Evolutionary conservation across 345 rosid species (phyloP), one percentile per base, ranked within the genome.

Genomic region (Aethionema arabicum): DNA sequence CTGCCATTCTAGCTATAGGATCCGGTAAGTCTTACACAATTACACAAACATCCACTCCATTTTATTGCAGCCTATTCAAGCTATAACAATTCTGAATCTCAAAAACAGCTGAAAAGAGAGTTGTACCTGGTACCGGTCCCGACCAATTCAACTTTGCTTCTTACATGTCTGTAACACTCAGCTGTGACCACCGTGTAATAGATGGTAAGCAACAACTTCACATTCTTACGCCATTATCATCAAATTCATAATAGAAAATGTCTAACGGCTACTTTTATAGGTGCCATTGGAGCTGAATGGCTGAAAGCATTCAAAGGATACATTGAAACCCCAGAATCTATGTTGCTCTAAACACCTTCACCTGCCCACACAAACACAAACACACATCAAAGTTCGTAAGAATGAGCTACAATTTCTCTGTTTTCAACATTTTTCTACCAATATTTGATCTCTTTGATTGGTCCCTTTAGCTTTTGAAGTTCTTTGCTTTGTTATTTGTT

Each of bases 171-270:
- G 87, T 83, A 57, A 90, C 99, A 10, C 80, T 90, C 58, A 93
- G 96, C 72, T 93, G 97, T 32, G 99, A 93, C 76, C 99, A 93
- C 66, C 99, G 96, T 45, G 97, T 90, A 11, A 84, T 90, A n/a
- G 97, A 93, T 73, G 96, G 96, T 90, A 73, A 5, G 78, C 42
- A 63, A 32, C 45, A 32, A 15, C 53, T 9, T 51, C 35, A 10
- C 47, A n/a, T 56, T 47, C 47, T 7, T 35, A 8, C 33, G 46
- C 32, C 16, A 38, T 54, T 31, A 55, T 16, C 51, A 40, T 49
- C 16, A 48, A 41, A 11, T 11, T 49, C 45, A n/a, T 46, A 36
- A 5, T 11, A 27, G 41, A 16, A 51, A 35, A 10, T 0, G 42
- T 52, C 32, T 65, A 30, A 51, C 16, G 6, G 37, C 38, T 43